A percentile compares a stretch with the other conserved stretches of the same genome.
Evolutionary conservation across 441 rosid species (phyloP).

Genomic region (Biscutella auriculata): DNA sequence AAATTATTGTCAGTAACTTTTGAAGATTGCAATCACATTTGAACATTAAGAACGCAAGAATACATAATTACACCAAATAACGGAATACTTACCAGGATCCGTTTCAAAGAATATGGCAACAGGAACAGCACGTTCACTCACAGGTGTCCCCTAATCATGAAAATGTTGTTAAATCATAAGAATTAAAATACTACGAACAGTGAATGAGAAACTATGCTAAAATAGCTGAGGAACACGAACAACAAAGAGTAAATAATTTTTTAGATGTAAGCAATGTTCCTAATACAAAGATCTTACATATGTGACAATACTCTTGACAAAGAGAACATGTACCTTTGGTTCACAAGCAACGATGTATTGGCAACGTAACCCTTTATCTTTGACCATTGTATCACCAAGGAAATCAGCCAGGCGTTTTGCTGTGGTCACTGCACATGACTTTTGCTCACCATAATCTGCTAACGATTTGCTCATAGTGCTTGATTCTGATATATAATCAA

Average conservation of each 20-base stretch:
- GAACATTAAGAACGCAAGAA: constrained; percentile 13
- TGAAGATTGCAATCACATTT: constrained; percentile 20
- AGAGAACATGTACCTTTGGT: constrained; percentile 52
- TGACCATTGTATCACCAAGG: constrained; percentile 92
- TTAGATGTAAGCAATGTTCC: not conserved
- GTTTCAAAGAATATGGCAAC: constrained; percentile 88
- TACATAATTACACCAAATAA: constrained; percentile 18
- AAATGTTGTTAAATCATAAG: constrained; percentile 16
- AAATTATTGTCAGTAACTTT: not conserved
- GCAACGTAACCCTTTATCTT: constrained; percentile 97
- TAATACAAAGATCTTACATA: not conserved
- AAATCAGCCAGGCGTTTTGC: constrained; percentile 94
- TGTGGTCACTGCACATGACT: constrained; percentile 98
- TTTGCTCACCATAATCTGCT: constrained; percentile 87
- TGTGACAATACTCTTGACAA: not conserved
- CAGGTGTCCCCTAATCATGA: constrained; percentile 82
- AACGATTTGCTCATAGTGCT: constrained; percentile 99
- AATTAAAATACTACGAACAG: constrained; percentile 9
- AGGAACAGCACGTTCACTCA: constrained; percentile 98
- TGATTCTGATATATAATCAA: constrained; percentile 96
- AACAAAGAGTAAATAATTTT: not conserved
- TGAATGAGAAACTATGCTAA: not conserved
- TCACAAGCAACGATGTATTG: constrained; percentile 95
- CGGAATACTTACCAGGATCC: constrained; percentile 43
- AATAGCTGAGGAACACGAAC: not conserved